Conservation (phyloP, 257 asterid genomes). For the Capsicum chinense region DNA sequence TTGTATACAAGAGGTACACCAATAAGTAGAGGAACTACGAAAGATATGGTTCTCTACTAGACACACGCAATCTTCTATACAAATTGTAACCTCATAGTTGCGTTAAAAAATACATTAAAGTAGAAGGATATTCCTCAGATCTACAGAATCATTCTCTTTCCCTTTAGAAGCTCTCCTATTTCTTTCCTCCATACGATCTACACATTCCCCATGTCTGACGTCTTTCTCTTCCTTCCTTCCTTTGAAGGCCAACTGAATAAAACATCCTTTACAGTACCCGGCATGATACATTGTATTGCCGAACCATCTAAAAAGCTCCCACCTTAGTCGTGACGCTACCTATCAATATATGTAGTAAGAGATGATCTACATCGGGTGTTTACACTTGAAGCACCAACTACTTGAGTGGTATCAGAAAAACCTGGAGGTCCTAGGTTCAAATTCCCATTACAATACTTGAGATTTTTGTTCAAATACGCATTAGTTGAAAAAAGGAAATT, state of each 20-base stretch:
- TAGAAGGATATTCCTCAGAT: neutral
- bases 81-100: neutral
- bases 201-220: conserved; percentile 6
- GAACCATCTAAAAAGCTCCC: neutral
- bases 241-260: neutral
- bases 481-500: neutral
- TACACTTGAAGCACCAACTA: neutral
- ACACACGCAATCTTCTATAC: neutral
- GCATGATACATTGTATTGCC: neutral
- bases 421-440: neutral
- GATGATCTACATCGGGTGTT: conserved; percentile 19
- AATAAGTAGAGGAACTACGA: neutral
- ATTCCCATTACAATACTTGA: neutral
- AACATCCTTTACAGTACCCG: conserved; percentile 6
- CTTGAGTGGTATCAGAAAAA: neutral
- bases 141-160: neutral
- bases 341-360: conserved; percentile 12
- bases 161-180: neutral
- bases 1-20: neutral
- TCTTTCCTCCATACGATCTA: neutral
- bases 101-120: neutral
- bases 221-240: neutral
- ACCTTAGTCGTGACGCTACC: neutral
- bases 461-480: neutral
- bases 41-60: conserved; percentile 14